A percentile compares a stretch with the other conserved stretches of the same genome.
phyloP scores from a whole-genome alignment of 1,284 basidiomycete species.

The Hortiboletus rubellus region DNA sequence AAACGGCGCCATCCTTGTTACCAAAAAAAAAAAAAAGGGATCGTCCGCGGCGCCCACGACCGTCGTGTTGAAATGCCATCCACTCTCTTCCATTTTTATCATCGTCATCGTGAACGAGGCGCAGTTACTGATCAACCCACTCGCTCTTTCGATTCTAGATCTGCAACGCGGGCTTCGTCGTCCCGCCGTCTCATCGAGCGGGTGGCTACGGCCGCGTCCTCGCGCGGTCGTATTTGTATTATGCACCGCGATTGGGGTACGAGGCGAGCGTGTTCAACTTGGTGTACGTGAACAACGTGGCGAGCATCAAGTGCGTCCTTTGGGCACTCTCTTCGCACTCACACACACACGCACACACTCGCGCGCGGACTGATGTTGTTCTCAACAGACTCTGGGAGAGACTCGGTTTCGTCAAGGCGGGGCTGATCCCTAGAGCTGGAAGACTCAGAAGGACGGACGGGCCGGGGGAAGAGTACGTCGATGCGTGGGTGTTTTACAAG shows the following conservation, averaged over 20 bases:
- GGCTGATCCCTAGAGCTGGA: conserved; percentile 85
- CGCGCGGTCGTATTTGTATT: conserved; percentile 79
- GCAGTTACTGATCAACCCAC: not conserved
- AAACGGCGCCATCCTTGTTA: not conserved
- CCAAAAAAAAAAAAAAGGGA: not conserved
- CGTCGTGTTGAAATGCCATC: too few species aligned
- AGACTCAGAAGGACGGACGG: conserved; percentile 66
- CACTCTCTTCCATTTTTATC: too few species aligned
- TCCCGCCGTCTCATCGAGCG: conserved; percentile 67
- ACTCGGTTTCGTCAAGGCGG: conserved; percentile 80
- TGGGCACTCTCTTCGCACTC: not conserved
- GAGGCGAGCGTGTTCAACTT: conserved; percentile 91
- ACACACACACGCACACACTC: not conserved
- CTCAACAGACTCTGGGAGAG: conserved; percentile 76
- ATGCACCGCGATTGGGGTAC: conserved; percentile 81
- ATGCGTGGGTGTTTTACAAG: conserved; percentile 87
- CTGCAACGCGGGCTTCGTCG: conserved; percentile 90
- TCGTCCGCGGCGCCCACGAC: not conserved
- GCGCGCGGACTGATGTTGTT: not conserved
- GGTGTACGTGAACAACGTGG: conserved; percentile 82
- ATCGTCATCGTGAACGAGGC: not conserved
- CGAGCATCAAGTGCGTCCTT: conserved; percentile 57
- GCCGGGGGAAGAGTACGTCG: conserved; percentile 81
- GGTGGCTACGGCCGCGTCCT: conserved; percentile 73
- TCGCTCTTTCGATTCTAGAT: conserved; percentile 46